These are phyloP conservation scores for Dactylis glomerata DNA, from an alignment of 176 grass and related monocot species.

Conservation along the genomic window DNA sequence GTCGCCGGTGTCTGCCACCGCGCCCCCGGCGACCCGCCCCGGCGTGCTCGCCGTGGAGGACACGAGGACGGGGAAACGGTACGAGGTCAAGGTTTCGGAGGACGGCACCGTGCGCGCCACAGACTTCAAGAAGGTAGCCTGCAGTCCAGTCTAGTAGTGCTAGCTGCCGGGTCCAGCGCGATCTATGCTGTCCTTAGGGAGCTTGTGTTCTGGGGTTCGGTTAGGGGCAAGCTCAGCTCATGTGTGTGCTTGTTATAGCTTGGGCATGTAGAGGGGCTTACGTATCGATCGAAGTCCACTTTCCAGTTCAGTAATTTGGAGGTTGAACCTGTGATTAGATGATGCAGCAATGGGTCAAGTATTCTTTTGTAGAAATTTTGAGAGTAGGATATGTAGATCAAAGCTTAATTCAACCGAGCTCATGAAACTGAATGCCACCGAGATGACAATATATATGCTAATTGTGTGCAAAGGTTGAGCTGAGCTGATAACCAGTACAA, in stretches of 20 bases:
- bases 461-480: neutral
- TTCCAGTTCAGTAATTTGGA: neutral
- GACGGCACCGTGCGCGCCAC: conserved; percentile 79
- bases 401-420: neutral
- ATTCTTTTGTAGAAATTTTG: neutral
- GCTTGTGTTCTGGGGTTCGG: neutral
- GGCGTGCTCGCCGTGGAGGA: conserved; percentile 63
- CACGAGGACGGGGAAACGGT: conserved; percentile 58
- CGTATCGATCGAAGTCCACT: neutral
- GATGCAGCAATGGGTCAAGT: neutral
- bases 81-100: conserved; percentile 67
- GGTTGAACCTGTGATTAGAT: neutral
- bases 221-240: neutral
- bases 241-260: neutral
- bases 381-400: neutral
- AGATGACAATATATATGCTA: neutral
- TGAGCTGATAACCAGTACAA: neutral
- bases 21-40: conserved; percentile 34
- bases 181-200: neutral
- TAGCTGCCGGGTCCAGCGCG: neutral
- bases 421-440: neutral
- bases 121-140: conserved; percentile 72
- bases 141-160: neutral
- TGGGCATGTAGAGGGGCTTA: neutral
- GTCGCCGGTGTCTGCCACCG: conserved; percentile 32